Base-by-base conservation (phyloP, 1,284 basidiomycete species). In the Ustilago cynodontis region DNA sequence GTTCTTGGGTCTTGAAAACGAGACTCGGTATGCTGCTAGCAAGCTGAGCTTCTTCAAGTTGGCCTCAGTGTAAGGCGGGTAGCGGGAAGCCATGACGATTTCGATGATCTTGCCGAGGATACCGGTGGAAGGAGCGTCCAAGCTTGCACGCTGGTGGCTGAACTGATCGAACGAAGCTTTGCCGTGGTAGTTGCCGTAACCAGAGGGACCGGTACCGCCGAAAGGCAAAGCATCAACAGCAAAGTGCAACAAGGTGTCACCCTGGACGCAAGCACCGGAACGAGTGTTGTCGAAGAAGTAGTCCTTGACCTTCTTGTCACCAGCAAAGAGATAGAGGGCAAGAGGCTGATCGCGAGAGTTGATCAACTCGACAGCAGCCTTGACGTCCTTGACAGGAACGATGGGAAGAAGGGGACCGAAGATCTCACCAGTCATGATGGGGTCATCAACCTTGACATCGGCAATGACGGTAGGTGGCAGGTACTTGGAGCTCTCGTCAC, bases 341-440 rank as follows among this genome's bases (percentile, higher is more conserved):
- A 94, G 88, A 2, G 93, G 92, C 74, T 93, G 90, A 62, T 92
- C 92, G 51, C 91, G 80, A 20, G 72, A 72, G 70, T 86, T 86
- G 75, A 87, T 82, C 49, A 85, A 86, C 37, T 80, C 68, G 31
- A 86, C 76, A 1, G 82, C 85, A 14, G 77, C 69, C 51, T 80
- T 61, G 41, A 83, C 60, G 43, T 77, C 61, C 59, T 89, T 89
- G 20, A 95, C 91, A 0, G 92, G 90, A 0, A 96, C 88, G 58
- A 97, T 89, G 7, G 93, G 92, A 22, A 96, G 87, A 8, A 93
- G 84, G 0, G 92, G 92, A 0, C 91, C 92, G 82, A 93, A 94
- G 91, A 86, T 90, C 89, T 90, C 94, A 90, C 74, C 94, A 83
- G 2, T 90, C 89, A 84, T 94, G 51, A 86, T 61, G 10, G 82